Evolutionary conservation across 2,329 filamentous ascomycete genomes (phyloP), one percentile per base, ranked within the genome.

Genomic region (Colletotrichum tropicicola): DNA sequence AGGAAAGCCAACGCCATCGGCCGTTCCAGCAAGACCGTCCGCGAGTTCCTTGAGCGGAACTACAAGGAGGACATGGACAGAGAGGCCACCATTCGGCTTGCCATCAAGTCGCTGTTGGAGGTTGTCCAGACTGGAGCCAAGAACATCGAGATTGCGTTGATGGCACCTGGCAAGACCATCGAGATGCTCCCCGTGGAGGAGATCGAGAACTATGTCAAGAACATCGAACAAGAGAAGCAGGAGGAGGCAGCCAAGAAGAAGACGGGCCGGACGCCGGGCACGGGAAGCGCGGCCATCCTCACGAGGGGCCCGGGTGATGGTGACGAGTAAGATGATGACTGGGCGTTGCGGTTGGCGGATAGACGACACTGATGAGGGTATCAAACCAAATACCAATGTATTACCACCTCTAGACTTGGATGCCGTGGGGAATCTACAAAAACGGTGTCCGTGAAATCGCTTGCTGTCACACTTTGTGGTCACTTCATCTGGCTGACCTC

Each of bases 1-100:
- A 98, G 96, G 96, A 98, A 99, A 87, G 97, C 96, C 73, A 99
- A 99, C 77, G 96, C 96, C 62, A 99, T 99, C 75, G 96, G 96
- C 63, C 92, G 96, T 75, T 98, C 95, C 56, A 97, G 93, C 88
- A 99, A 99, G 88, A 99, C 96, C 9, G 96, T 99, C 62, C 92
- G 96, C 74, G 96, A 99, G 78, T 99, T 99, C 82, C 89, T 99
- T 71, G 96, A 99, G 83, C 91, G 97, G 77, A 98, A 99, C 83
- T 97, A 99, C 87, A 97, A 97, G 85, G 93, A 97, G 74, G 92
- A 93, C 68, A 97, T 99, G 94, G 92, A 98, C 78, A 90, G 94
- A 69, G 94, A 98, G 82, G 91, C 93, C 73, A 98, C 97, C 43
- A 97, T 99, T 78, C 94, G 97, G 77, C 86, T 99, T 72, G 96